Evolutionary conservation across 371 early-diverging fungal genomes (phyloP).

Genomic region (Lichtheimia corymbifera): DNA sequence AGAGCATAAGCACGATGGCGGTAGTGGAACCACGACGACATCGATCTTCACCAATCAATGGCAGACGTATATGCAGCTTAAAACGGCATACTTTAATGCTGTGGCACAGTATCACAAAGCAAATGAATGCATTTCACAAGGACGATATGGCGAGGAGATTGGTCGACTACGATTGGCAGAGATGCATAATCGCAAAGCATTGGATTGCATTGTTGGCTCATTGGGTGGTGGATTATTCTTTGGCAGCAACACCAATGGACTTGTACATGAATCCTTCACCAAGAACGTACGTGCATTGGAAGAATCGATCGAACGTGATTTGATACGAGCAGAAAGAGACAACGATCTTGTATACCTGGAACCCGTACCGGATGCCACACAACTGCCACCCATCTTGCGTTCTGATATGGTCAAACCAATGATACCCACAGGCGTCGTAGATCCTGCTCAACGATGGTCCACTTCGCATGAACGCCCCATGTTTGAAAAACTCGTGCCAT

Average conservation of each 20-base stretch:
- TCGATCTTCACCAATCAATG: conserved; percentile 53
- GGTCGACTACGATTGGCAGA: conserved; percentile 68
- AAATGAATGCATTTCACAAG: conserved; percentile 67
- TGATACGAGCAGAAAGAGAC: conserved; percentile 80
- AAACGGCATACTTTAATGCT: conserved; percentile 71
- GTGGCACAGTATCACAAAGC: conserved; percentile 81
- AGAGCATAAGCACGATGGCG: not conserved
- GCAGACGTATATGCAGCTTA: conserved; percentile 70
- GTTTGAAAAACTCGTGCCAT: conserved; percentile 84
- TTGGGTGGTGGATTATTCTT: conserved; percentile 2
- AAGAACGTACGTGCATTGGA: conserved; percentile 38
- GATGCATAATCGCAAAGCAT: conserved; percentile 24
- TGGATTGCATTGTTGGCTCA: conserved; percentile 20
- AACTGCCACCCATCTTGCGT: conserved; percentile 61
- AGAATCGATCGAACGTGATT: conserved; percentile 55
- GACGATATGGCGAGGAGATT: conserved; percentile 88
- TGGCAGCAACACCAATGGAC: not conserved
- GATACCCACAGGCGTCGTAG: conserved; percentile 33
- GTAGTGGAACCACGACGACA: conserved; percentile 40
- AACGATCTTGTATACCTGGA: conserved; percentile 89
- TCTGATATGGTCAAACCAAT: conserved; percentile 77
- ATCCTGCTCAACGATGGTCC: conserved; percentile 16
- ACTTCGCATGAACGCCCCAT: conserved; percentile 61
- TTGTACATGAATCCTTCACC: conserved; percentile 15
- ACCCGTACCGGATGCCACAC: conserved; percentile 63